Base-by-base conservation (phyloP, 164 flowering plant species). In the Platanus orientalis region DNA sequence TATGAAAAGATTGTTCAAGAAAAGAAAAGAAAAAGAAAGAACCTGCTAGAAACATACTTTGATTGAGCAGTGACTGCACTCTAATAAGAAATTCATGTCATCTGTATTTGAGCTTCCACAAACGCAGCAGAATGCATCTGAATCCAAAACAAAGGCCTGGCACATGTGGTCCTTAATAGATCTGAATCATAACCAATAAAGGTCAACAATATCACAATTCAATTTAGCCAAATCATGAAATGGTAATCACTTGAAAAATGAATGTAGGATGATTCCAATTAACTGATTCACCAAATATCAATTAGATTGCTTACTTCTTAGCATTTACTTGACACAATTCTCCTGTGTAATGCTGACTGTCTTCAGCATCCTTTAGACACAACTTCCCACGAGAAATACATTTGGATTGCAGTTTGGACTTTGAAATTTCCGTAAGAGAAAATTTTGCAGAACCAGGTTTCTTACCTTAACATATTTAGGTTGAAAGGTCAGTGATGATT, bases 81-180 rank as follows among this genome's bases (percentile, higher is more conserved):
- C 76, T 59, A 83, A 48, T 69, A 86, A 71, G 58, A 71, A 54
- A 66, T 83, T 79, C 29, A 56, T 16, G 49, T 76, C 84, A 73
- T 80, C 80, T 54, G 72, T 73, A 60, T 78, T 66, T 58, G 81
- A 78, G 67, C 76, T 71, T 71, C 85, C 85, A 76, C 91, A 86
- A 47, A 83, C 88, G 68, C 82, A 76, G 76, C 86, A 83, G 51
- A 69, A 75, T 45, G 70, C 73, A 71, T 73, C 82, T 39, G 69
- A 57, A 68, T 79, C 66, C 42, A 27, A 61, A 53, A 55, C 24
- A 44, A 54, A 36, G 20, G 77, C 58, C 32, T 62, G 49, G 62
- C 47, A 65, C 28, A 50, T 63, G 29, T 40, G 68, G 51, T 62
- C 70, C 54, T 66, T 62, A 24, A 60, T 58, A 51, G 67, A 49